Conservation (phyloP, 768 basidiomycete genomes). For the Sistotremastrum suecicum region DNA sequence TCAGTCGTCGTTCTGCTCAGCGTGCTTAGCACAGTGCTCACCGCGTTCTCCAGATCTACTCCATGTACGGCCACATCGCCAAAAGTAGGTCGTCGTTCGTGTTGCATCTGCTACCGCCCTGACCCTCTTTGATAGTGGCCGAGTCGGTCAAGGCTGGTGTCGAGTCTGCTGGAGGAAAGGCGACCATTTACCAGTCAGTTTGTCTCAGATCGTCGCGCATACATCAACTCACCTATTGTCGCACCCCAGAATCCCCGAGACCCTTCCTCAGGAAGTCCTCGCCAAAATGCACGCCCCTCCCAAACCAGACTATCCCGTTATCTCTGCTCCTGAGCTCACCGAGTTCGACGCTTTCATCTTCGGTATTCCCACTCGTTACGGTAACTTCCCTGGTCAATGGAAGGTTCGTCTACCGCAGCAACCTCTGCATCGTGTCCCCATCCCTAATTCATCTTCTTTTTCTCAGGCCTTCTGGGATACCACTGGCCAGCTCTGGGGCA, state of each 20-base stretch:
- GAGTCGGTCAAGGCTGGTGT: constrained; percentile 32
- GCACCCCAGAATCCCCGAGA: constrained; percentile 55
- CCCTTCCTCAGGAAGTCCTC: constrained; percentile 55
- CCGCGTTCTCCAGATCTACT: constrained; percentile 30
- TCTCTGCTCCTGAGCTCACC: constrained; percentile 38
- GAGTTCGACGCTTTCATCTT: constrained; percentile 61
- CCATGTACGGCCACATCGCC: constrained; percentile 61
- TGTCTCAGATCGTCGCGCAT: not conserved
- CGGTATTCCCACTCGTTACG: constrained; percentile 71
- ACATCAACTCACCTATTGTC: not conserved
- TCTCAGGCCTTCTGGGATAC: constrained; percentile 58
- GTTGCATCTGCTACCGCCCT: not conserved
- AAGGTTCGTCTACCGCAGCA: constrained; percentile 30
- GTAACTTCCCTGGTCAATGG: constrained; percentile 69
- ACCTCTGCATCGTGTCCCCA: constrained; percentile 1
- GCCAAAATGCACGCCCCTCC: constrained; percentile 54
- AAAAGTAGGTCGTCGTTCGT: constrained; percentile 29
- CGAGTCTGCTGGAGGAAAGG: constrained; percentile 26
- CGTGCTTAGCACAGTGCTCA: too few relatives aligned
- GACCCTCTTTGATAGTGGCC: constrained; percentile 37
- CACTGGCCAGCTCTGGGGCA: constrained; percentile 52
- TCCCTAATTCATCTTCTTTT: constrained; percentile 1
- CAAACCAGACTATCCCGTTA: constrained; percentile 58
- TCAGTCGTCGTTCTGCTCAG: too few relatives aligned
- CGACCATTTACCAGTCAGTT: constrained; percentile 32